phyloP scores from a whole-genome alignment of 192 early-diverging fungal species.

The Physocladia obscura region DNA sequence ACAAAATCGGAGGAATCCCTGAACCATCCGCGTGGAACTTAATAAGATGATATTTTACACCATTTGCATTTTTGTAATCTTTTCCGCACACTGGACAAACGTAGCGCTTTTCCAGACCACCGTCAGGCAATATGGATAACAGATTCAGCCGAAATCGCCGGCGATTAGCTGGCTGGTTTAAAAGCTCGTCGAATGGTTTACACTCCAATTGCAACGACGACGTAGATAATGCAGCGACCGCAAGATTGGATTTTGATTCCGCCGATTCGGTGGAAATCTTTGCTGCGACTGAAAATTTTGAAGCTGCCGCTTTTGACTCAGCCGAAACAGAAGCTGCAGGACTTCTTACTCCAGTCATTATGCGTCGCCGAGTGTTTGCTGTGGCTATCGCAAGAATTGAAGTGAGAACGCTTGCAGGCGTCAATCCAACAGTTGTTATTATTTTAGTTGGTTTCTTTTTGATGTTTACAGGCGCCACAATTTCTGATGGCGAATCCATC shows the following conservation, averaged over 20 bases:
- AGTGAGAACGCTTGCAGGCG: not conserved
- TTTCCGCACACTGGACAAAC: slow-evolving; percentile 25
- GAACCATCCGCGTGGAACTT: slow-evolving; percentile 39
- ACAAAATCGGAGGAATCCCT: slow-evolving; percentile 9
- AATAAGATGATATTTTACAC: slow-evolving; percentile 92
- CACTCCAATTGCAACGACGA: no score
- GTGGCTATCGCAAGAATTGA: not conserved
- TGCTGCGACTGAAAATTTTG: not conserved
- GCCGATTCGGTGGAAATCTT: not conserved
- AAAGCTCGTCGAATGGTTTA: no score
- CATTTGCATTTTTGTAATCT: slow-evolving; percentile 94
- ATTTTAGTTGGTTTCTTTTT: no score
- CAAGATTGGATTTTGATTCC: not conserved
- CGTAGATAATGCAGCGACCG: not conserved
- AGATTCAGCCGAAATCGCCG: slow-evolving; percentile 5
- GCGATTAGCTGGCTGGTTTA: not conserved
- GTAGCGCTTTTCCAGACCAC: not conserved
- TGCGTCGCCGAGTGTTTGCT: not conserved
- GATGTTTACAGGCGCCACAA: no score
- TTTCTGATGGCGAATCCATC: no score
- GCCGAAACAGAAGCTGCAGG: not conserved
- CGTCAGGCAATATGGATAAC: not conserved
- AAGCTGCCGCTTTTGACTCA: not conserved
- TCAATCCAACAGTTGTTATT: not conserved
- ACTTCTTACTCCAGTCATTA: not conserved